These are phyloP conservation scores for Crucihimalaya himalaica DNA, from an alignment of 345 rosid species.

Conservation along the genomic window DNA sequence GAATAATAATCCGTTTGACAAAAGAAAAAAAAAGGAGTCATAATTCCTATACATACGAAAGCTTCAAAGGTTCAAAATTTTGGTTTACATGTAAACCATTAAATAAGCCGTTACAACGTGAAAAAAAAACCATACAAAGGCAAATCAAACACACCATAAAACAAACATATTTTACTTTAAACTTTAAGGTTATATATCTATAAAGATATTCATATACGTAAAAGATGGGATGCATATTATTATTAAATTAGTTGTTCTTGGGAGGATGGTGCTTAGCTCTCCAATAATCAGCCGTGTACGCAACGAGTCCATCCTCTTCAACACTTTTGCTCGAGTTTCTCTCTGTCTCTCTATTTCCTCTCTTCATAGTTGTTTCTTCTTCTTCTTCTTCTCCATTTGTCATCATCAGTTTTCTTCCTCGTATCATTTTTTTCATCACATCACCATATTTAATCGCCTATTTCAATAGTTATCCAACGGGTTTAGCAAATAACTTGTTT, in stretches of 20 bases:
- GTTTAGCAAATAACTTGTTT: constrained; percentile 7
- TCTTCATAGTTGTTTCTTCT: constrained; percentile 9
- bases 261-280: constrained; percentile 79
- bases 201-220: neutral
- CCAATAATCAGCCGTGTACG: constrained; percentile 71
- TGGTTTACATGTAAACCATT: constrained; percentile 21
- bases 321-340: constrained; percentile 29
- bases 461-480: neutral
- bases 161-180: constrained; percentile 16
- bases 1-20: neutral
- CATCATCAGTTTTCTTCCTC: constrained; percentile 34
- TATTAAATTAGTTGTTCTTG: constrained; percentile 53
- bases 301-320: constrained; percentile 50
- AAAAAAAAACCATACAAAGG: neutral
- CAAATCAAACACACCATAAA: constrained; percentile 16
- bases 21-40: neutral
- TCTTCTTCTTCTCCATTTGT: constrained; percentile 8
- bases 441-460: neutral
- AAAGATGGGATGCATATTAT: neutral
- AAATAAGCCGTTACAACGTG: constrained; percentile 22
- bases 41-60: neutral
- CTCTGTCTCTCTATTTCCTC: constrained; percentile 13
- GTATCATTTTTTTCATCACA: neutral
- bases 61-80: constrained; percentile 8
- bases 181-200: constrained; percentile 1